These are phyloP conservation scores for Saksenaea oblongispora DNA, from an alignment of 371 early-diverging fungal genomes.

Conservation along the genomic window DNA sequence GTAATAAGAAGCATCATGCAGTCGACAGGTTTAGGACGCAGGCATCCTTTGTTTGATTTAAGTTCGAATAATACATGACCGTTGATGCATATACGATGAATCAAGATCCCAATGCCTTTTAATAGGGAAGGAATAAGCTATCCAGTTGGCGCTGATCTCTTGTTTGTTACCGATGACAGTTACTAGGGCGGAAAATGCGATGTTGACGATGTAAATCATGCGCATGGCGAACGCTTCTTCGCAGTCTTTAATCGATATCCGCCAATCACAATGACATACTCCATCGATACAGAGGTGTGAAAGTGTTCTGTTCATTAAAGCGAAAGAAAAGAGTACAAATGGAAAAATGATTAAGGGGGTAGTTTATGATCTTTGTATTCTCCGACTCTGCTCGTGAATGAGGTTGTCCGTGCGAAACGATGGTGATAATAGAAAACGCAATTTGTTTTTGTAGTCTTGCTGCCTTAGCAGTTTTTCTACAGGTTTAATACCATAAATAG, in stretches of 20 bases:
- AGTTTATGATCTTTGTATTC: not conserved
- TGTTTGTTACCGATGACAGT: slow-evolving; percentile 20
- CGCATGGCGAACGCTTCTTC: slow-evolving; percentile 16
- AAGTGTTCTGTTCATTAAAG: slow-evolving; percentile 16
- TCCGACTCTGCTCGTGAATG: not conserved
- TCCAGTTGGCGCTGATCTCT: not conserved
- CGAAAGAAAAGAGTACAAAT: not conserved
- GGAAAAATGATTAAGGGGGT: not conserved
- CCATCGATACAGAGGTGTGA: slow-evolving; percentile 20
- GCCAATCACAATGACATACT: slow-evolving; percentile 36
- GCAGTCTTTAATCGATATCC: slow-evolving; percentile 23
- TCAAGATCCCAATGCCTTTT: slow-evolving; percentile 15
- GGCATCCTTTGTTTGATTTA: slow-evolving; percentile 7
- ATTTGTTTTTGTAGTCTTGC: not conserved
- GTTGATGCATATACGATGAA: slow-evolving; percentile 15
- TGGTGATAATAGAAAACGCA: not conserved
- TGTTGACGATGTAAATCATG: slow-evolving; percentile 24
- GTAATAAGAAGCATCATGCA: slow-evolving; percentile 21
- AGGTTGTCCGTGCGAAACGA: not conserved
- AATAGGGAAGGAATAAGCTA: not conserved
- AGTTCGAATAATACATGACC: slow-evolving; percentile 19
- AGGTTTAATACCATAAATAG: no score
- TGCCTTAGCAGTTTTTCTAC: no score
- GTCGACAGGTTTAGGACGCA: slow-evolving; percentile 28
- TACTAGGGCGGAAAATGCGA: slow-evolving; percentile 23